A percentile compares a stretch with the other conserved stretches of the same genome.
Conservation (phyloP, 768 basidiomycete genomes). For the Leccinum olivaceopallidum region DNA sequence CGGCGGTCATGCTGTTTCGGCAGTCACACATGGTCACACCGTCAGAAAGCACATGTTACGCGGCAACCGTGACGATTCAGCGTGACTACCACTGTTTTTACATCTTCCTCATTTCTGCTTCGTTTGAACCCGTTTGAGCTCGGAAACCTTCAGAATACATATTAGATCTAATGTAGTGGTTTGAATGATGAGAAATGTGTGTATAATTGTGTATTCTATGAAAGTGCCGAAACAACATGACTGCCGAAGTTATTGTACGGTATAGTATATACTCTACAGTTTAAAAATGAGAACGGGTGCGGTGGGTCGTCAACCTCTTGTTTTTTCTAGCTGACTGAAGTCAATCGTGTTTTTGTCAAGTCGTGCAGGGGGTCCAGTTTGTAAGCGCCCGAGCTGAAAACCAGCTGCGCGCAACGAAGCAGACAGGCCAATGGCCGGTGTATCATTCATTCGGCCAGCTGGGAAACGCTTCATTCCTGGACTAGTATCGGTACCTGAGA, state of each 20-base stretch:
- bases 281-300: constrained; percentile 75
- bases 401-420: constrained; percentile 72
- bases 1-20: no score
- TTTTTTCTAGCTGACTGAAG: constrained; percentile 52
- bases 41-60: no score
- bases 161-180: no score
- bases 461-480: constrained; percentile 71
- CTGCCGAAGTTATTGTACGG: no score
- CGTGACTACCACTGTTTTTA: no score
- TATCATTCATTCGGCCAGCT: constrained; percentile 74
- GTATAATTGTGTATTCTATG: no score
- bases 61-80: no score
- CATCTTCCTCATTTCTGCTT: no score
- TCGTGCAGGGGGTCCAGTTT: constrained; percentile 87
- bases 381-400: constrained; percentile 79
- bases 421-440: constrained; percentile 73
- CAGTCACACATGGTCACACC: no score
- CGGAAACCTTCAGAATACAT: constrained; percentile 8
- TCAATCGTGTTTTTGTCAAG: constrained; percentile 70
- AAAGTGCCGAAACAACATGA: no score
- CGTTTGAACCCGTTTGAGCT: no score
- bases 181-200: no score
- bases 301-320: constrained; percentile 72
- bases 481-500: background rate
- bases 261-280: constrained; percentile 54